Percentiles rank a stretch among this genome's conserved stretches.
These are phyloP conservation scores for Candida pseudoviswanathii DNA, from an alignment of 1,139 yeast species.

Conservation along the genomic window DNA sequence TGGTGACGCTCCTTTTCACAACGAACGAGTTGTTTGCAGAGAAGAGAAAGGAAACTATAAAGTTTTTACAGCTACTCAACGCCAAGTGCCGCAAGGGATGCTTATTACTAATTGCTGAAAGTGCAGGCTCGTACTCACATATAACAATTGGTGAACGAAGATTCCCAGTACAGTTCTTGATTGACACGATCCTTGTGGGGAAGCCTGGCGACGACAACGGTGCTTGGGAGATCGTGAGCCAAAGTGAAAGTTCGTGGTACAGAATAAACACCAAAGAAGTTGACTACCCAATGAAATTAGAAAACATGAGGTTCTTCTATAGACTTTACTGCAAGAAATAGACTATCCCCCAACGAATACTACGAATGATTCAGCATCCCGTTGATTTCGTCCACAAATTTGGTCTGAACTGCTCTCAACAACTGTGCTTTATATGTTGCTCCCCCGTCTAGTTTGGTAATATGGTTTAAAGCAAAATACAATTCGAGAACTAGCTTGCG, in stretches of 20 bases:
- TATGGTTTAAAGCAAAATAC: conserved; percentile 16
- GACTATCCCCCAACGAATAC: not conserved
- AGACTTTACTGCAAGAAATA: conserved; percentile 63
- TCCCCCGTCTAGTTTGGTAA: conserved; percentile 10
- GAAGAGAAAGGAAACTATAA: conserved; percentile 61
- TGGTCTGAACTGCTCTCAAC: conserved; percentile 14
- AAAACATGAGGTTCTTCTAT: conserved; percentile 85
- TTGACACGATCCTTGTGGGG: conserved; percentile 72
- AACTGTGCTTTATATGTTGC: conserved; percentile 13
- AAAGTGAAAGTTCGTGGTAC: conserved; percentile 83
- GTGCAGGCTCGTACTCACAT: conserved; percentile 89
- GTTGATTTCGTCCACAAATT: conserved; percentile 18
- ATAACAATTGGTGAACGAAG: conserved; percentile 72
- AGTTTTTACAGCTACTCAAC: conserved; percentile 56
- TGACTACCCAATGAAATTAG: conserved; percentile 70
- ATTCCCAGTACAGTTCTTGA: conserved; percentile 80
- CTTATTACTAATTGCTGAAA: conserved; percentile 69
- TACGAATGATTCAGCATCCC: not conserved
- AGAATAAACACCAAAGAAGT: conserved; percentile 57
- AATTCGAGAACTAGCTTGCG: conserved; percentile 17
- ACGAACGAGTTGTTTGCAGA: conserved; percentile 83
- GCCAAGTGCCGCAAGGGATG: conserved; percentile 55
- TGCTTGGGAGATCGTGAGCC: conserved; percentile 65
- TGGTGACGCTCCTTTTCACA: conserved; percentile 78
- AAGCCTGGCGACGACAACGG: conserved; percentile 51